Evolutionary conservation across 352 stramenopile species (phyloP).

Genomic region (Phytopythium sindhum): DNA sequence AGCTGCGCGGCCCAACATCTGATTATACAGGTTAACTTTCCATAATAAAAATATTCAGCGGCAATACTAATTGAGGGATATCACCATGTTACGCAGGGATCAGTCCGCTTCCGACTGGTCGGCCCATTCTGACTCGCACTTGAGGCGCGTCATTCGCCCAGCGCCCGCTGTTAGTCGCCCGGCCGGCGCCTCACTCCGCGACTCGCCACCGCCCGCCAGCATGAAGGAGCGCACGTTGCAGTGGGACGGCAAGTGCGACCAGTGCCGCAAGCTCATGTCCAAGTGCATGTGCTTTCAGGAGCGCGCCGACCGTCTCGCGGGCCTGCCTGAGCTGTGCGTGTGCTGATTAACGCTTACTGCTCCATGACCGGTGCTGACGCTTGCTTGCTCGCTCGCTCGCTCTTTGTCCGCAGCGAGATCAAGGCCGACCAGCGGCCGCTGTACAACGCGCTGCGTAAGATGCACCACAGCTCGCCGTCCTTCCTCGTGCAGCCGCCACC

Average conservation of each 20-base stretch:
- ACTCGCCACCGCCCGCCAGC: neutral
- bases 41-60: too few species aligned
- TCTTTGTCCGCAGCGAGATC: slow-evolving; percentile 2
- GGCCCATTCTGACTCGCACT: neutral
- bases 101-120: slow-evolving; percentile 1
- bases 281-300: slow-evolving; percentile 34
- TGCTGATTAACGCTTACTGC: too few species aligned
- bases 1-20: neutral
- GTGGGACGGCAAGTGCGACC: slow-evolving; percentile 42
- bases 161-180: too few species aligned
- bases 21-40: neutral
- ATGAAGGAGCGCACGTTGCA: slow-evolving; percentile 10
- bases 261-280: slow-evolving; percentile 42
- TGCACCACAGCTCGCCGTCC: slow-evolving; percentile 24
- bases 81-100: neutral
- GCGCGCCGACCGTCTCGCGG: slow-evolving; percentile 12
- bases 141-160: neutral
- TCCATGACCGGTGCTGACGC: neutral
- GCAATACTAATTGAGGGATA: neutral
- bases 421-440: slow-evolving; percentile 24
- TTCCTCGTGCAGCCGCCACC: slow-evolving; percentile 2
- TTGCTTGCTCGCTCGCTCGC: neutral
- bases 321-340: slow-evolving; percentile 21
- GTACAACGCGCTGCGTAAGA: slow-evolving; percentile 39
- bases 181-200: neutral